Evolutionary conservation across 352 stramenopile genomes (phyloP), one percentile per base, ranked within the genome.

Genomic region (Phytophthora multivora): DNA sequence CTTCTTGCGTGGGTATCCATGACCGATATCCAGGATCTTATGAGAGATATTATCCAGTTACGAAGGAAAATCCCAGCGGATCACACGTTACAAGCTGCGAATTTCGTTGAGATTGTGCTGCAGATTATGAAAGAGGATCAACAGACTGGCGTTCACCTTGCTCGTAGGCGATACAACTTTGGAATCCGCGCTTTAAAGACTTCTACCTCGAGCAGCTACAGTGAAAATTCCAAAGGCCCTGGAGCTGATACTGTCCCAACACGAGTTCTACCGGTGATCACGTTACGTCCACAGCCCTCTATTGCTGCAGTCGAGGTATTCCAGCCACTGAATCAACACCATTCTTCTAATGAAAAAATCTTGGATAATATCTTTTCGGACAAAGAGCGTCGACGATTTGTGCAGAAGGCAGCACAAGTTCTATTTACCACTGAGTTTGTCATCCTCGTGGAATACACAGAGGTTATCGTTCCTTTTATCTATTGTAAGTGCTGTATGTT

Each of bases 401-500:
- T 68, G 1, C 50, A 57, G 12, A 43, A 43, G 13, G 38, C 52
- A 10, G 59, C 71, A 2, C 50, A 63, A 56, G n/a, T 73, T 6
- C 51, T 75, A 12, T 66, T 67, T 33, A 54, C 63, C n/a, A 66
- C 35, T 1, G 70, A 79, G 21, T 73, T 73, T 28, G 35, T 73
- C 16, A 55, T 68, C 23, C 61, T 79, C 0, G 28, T 71, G 19
- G 51, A 71, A 41, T 75, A 66, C 40, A 63, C 65, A 1, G 52
- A 79, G 58, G 58, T 75, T 11, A 62, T 71, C 18, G 52, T 76
- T 7, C 58, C 66, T 2, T 35, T 69, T 10, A 51, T 76, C 11
- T 75, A 75, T 33, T 51, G 66, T 77, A 58, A 16, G 54, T n/a
- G n/a, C n/a, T n/a, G n/a, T 51, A n/a, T 13, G 11, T 11, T 41